phyloP scores from a whole-genome alignment of 2,329 filamentous ascomycete species.

The Hysterium pulicare region DNA sequence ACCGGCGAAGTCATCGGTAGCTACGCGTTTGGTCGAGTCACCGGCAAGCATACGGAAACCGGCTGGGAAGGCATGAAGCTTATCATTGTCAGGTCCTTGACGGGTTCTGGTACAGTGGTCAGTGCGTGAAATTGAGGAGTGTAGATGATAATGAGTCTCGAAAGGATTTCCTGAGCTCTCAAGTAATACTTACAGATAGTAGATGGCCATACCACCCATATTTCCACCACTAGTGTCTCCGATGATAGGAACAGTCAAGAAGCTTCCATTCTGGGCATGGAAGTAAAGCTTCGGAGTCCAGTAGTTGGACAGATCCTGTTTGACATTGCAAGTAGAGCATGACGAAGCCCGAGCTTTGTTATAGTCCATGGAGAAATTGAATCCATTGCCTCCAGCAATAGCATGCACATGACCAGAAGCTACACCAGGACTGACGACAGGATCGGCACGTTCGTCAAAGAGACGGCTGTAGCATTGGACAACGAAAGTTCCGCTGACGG shows the following conservation, averaged over 20 bases:
- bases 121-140: constrained; percentile 14
- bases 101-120: constrained; percentile 35
- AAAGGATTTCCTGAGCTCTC: not conserved
- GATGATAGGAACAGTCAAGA: constrained; percentile 59
- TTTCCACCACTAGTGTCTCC: constrained; percentile 40
- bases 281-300: constrained; percentile 71
- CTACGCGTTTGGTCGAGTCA: constrained; percentile 53
- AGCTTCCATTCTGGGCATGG: constrained; percentile 56
- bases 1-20: constrained; percentile 52
- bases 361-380: constrained; percentile 59
- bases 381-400: constrained; percentile 67
- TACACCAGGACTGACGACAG: constrained; percentile 62
- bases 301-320: constrained; percentile 68
- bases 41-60: constrained; percentile 69
- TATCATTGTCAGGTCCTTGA: constrained; percentile 57
- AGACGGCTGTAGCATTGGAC: constrained; percentile 63
- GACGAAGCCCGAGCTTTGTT: constrained; percentile 56
- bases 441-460: constrained; percentile 59
- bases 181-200: constrained; percentile 54
- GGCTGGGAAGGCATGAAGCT: constrained; percentile 64
- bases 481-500: constrained; percentile 60
- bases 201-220: constrained; percentile 62
- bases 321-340: constrained; percentile 65
- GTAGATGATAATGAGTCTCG: too few species aligned
- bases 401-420: constrained; percentile 62